Percentiles rank a stretch among this genome's conserved stretches.
Conservation (phyloP, 345 rosid species). For the Gossypium raimondii region DNA sequence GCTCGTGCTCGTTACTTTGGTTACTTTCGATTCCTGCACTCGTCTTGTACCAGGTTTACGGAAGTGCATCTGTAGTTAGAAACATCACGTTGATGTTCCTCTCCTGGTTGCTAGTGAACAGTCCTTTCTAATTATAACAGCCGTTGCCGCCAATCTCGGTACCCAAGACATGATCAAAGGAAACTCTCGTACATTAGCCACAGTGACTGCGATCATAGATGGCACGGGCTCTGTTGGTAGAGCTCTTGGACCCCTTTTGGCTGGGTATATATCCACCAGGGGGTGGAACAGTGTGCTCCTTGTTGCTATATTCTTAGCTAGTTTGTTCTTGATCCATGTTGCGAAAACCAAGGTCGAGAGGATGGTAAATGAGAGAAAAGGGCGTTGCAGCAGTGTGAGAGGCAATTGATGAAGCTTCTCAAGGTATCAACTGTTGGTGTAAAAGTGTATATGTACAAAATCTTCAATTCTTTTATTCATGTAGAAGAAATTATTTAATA, state of each 20-base stretch:
- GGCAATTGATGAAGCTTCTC: conserved; percentile 15
- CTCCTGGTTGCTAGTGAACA: conserved; percentile 79
- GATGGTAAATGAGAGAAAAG: conserved; percentile 30
- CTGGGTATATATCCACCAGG: conserved; percentile 65
- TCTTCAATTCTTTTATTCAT: no score
- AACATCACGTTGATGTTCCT: conserved; percentile 66
- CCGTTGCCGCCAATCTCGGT: conserved; percentile 93
- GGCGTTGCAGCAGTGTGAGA: conserved; percentile 19
- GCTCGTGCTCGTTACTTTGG: conserved; percentile 76
- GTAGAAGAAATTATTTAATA: no score
- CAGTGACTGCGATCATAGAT: conserved; percentile 83
- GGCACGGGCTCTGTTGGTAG: conserved; percentile 96
- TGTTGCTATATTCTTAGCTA: conserved; percentile 47
- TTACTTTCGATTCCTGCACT: conserved; percentile 67
- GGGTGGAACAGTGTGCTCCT: conserved; percentile 79
- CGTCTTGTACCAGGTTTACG: conserved; percentile 57
- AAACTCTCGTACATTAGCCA: conserved; percentile 76
- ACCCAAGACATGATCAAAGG: conserved; percentile 68
- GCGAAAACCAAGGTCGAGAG: conserved; percentile 52
- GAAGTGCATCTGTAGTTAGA: conserved; percentile 54
- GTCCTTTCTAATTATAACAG: conserved; percentile 86
- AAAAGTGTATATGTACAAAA: no score
- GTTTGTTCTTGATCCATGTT: conserved; percentile 54
- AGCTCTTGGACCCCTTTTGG: conserved; percentile 79
- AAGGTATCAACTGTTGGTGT: not conserved